Conservation (phyloP, 257 asterid genomes). For the Sherardia arvensis region DNA sequence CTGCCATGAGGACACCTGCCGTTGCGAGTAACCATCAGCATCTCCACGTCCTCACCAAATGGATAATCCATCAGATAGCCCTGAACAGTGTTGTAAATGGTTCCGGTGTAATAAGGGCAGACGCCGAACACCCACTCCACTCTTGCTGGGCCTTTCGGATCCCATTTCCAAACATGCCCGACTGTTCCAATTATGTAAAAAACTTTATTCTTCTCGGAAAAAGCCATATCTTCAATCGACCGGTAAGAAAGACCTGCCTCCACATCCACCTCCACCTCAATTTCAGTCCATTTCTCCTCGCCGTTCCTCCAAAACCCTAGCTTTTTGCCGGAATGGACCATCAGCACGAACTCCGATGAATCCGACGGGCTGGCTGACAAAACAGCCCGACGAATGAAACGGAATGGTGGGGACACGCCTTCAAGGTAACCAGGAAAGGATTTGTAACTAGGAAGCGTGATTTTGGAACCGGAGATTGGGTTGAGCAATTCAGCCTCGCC, state of each 20-base stretch:
- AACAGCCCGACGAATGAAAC: neutral
- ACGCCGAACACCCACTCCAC: too few species aligned
- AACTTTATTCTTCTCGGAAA: neutral
- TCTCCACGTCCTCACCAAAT: neutral
- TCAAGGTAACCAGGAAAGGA: neutral
- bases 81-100: neutral
- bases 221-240: neutral
- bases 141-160: neutral
- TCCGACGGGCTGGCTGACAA: neutral
- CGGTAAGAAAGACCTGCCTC: too few species aligned
- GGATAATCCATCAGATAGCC: neutral
- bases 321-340: rapidly evolving
- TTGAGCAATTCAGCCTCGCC: neutral
- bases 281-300: neutral
- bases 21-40: neutral
- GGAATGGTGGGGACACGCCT: neutral
- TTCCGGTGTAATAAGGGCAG: too few species aligned
- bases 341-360: neutral
- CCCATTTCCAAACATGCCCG: neutral
- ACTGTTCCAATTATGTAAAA: neutral
- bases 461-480: neutral
- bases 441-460: neutral
- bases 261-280: neutral
- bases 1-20: neutral
- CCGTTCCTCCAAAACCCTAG: neutral